Evolutionary conservation across 768 basidiomycete species (phyloP).

Genomic region (Boletus rubescentipes): DNA sequence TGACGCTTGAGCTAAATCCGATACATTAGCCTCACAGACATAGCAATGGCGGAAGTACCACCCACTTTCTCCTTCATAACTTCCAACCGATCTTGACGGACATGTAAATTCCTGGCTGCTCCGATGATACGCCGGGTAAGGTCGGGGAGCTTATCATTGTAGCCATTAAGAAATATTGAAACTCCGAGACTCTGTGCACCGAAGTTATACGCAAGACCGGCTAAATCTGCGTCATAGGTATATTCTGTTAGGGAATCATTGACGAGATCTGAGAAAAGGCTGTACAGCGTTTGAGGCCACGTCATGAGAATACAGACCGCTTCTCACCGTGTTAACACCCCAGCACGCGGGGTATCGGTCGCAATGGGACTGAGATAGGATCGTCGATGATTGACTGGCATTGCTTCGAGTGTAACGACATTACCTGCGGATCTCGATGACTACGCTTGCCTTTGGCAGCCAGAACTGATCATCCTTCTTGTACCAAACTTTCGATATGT

Average conservation of each 20-base stretch:
- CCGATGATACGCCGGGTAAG: slow-evolving; percentile 72
- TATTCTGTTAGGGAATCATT: slow-evolving; percentile 89
- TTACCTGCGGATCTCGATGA: slow-evolving; percentile 76
- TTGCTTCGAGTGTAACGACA: slow-evolving; percentile 4
- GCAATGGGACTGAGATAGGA: slow-evolving; percentile 48
- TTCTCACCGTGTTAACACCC: slow-evolving; percentile 69
- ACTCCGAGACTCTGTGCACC: slow-evolving; percentile 63
- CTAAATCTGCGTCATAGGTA: slow-evolving; percentile 89
- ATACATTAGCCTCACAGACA: neutral
- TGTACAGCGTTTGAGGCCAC: slow-evolving; percentile 25
- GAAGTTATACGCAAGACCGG: slow-evolving; percentile 78
- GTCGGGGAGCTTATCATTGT: slow-evolving; percentile 86
- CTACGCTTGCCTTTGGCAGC: slow-evolving; percentile 83
- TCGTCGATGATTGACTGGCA: neutral
- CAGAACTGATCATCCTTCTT: slow-evolving; percentile 98
- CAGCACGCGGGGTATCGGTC: slow-evolving; percentile 61
- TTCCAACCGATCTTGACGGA: slow-evolving; percentile 69
- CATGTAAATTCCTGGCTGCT: slow-evolving; percentile 59
- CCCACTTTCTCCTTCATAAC: slow-evolving; percentile 83
- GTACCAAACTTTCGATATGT: slow-evolving; percentile 81
- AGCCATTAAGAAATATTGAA: slow-evolving; percentile 70
- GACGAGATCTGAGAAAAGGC: slow-evolving; percentile 82
- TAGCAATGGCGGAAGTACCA: slow-evolving; percentile 10
- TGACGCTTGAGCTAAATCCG: slow-evolving; percentile 61
- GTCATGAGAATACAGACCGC: neutral